These are phyloP conservation scores for Penicillium argentinense DNA, from an alignment of 495 filamentous ascomycete genomes.

Conservation along the genomic window DNA sequence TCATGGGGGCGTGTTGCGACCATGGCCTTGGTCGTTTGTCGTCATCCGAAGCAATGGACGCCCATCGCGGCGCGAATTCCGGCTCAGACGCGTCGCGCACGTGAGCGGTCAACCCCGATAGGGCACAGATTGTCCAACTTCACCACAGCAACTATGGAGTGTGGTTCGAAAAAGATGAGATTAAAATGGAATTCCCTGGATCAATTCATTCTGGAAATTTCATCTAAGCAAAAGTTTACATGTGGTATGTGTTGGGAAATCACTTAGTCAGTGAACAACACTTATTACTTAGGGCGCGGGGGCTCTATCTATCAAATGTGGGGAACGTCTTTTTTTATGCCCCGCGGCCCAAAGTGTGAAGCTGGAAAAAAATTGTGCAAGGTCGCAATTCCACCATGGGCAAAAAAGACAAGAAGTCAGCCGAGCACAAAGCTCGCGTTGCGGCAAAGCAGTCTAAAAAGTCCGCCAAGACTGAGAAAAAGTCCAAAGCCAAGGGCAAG, in stretches of 20 bases:
- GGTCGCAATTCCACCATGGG: slow-evolving; percentile 34
- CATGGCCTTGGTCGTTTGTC: slow-evolving; percentile 26
- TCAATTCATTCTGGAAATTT: no score
- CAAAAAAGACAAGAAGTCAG: slow-evolving; percentile 55
- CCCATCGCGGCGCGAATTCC: slow-evolving; percentile 9
- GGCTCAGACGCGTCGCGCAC: slow-evolving; percentile 28
- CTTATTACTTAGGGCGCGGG: not conserved
- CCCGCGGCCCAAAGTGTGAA: slow-evolving; percentile 20
- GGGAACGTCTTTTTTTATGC: slow-evolving; percentile 23
- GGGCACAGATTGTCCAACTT: no score
- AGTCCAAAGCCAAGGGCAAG: slow-evolving; percentile 56
- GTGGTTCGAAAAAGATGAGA: no score
- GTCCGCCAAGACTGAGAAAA: slow-evolving; percentile 74
- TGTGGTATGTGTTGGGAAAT: no score
- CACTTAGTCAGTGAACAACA: slow-evolving; percentile 5
- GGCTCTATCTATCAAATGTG: not conserved
- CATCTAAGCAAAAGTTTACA: no score
- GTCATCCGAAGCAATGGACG: slow-evolving; percentile 2
- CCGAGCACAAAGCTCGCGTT: slow-evolving; percentile 55
- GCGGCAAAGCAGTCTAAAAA: slow-evolving; percentile 60
- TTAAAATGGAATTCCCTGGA: no score
- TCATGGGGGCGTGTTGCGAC: slow-evolving; percentile 45
- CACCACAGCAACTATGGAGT: no score
- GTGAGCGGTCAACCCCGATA: slow-evolving; percentile 26
- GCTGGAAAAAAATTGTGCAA: slow-evolving; percentile 7